phyloP scores from a whole-genome alignment of 768 basidiomycete species.

The Lactarius deliciosus region DNA sequence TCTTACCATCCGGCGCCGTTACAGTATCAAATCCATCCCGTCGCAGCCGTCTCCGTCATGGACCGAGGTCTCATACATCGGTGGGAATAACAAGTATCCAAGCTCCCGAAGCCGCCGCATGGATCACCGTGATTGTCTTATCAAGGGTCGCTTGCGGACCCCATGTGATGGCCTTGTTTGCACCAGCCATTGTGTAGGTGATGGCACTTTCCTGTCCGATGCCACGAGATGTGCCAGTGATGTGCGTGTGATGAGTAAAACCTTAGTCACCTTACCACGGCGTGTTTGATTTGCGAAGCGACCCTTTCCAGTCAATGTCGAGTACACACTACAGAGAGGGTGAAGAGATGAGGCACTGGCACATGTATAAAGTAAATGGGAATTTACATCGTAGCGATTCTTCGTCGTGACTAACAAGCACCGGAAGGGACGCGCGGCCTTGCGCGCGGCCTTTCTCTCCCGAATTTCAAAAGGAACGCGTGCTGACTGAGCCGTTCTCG shows the following conservation, averaged over 20 bases:
- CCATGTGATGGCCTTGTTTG: constrained; percentile 16
- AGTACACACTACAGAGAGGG: neutral
- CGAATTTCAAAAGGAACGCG: too few species aligned
- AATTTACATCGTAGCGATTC: neutral
- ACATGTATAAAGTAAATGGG: too few species aligned
- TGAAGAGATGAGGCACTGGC: too few species aligned
- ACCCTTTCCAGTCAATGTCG: neutral
- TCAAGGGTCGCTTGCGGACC: constrained; percentile 18
- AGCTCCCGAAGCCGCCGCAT: neutral
- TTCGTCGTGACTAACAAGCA: neutral
- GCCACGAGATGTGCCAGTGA: too few species aligned
- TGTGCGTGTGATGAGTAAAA: too few species aligned
- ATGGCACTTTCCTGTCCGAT: neutral
- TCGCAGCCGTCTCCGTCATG: too few species aligned
- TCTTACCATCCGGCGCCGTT: too few species aligned
- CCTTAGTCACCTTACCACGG: constrained; percentile 18
- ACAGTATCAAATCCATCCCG: too few species aligned
- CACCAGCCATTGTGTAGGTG: constrained; percentile 21
- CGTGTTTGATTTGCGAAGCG: constrained; percentile 7
- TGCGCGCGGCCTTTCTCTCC: too few species aligned
- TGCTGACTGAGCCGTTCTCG: too few species aligned
- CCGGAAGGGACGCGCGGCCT: too few species aligned
- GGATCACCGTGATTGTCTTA: constrained; percentile 18
- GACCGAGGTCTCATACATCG: too few species aligned
- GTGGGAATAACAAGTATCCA: neutral